Percentiles rank a stretch among this genome's conserved stretches.
phyloP scores from a whole-genome alignment of 129 eudicot species.

The Flaveria robusta region DNA sequence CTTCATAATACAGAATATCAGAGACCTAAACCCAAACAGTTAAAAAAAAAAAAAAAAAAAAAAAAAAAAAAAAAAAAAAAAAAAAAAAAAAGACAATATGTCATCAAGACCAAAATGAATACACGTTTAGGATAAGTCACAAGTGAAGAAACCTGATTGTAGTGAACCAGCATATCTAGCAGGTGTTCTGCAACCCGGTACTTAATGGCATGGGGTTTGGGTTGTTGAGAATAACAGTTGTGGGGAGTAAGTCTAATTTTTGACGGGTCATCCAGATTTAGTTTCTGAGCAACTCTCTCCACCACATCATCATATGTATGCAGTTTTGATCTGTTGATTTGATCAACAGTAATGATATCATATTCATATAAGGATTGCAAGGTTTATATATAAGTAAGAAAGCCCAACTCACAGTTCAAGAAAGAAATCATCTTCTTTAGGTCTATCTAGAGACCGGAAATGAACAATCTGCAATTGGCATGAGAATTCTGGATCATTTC shows the following conservation, averaged over 20 bases:
- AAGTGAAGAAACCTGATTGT: slow-evolving; percentile 66
- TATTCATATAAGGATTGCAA: neutral
- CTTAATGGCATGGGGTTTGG: slow-evolving; percentile 78
- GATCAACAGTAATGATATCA: neutral
- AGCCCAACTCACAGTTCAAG: slow-evolving; percentile 74
- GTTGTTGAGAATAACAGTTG: slow-evolving; percentile 94
- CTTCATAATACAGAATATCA: slow-evolving; percentile 90
- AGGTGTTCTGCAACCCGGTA: slow-evolving; percentile 74
- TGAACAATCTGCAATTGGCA: slow-evolving; percentile 59
- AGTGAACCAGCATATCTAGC: slow-evolving; percentile 85
- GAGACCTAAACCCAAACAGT: slow-evolving; percentile 54
- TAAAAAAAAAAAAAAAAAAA: neutral
- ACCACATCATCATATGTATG: slow-evolving; percentile 92
- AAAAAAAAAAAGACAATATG: neutral
- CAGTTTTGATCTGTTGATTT: slow-evolving; percentile 58
- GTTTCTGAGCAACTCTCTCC: slow-evolving; percentile 70
- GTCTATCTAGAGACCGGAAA: slow-evolving; percentile 77
- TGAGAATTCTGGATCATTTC: neutral
- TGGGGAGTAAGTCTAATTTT: slow-evolving; percentile 95
- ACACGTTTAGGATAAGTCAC: neutral
- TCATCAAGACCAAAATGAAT: slow-evolving; percentile 1
- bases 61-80: neutral
- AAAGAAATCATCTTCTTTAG: slow-evolving; percentile 91
- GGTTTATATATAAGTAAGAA: neutral
- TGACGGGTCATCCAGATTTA: slow-evolving; percentile 75